Evolutionary conservation across 257 asterid genomes (phyloP), one percentile per base, ranked within the genome.

Genomic region (Scutellaria galericulata): DNA sequence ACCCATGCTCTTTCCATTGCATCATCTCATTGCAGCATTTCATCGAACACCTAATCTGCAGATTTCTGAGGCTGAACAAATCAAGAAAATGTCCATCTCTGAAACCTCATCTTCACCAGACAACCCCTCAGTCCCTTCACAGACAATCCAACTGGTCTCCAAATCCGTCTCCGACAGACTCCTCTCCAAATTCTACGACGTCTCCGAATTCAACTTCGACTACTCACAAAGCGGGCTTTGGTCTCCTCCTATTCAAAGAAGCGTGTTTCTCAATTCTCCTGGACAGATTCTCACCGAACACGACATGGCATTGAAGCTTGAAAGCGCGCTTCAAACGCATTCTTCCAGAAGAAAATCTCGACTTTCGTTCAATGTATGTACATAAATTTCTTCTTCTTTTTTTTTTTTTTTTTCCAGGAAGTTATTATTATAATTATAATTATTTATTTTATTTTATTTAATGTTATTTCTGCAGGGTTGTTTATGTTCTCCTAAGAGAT

Each of bases 191-290:
- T 90, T 86, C 75, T 85, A 53, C 40, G 97, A 92, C 76, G 89
- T 79, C 41, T 83, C 97, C 2, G 95, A 90, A 66, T 85, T 90
- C 71, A 70, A 78, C 73, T 92, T 92, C 63, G 98, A 92, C 51
- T 86, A 88, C 72, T 35, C 89, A 0, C 80, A 83, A 48, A 92
- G 98, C 52, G 89, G 91, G 2, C 57, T 92, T 13, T 92, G 98
- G 97, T 92, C 98, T 56, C 98, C 98, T 44, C 98, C 96, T 0
- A 45, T 92, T 22, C 87, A 63, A n/a, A 86, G 94, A 84, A 85
- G 68, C 74, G 89, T 41, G 74, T 88, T 86, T 66, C 58, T 86
- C 7, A 77, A 54, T 42, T 86, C 97, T 0, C 90, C 91, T 0
- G 93, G 90, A 2, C 15, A 71, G 64, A 85, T 88, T 66, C 80